Evolutionary conservation across 2,329 filamentous ascomycete species (phyloP), one percentile per base, ranked within the genome.

Genomic region (Aspergillus alliaceus): DNA sequence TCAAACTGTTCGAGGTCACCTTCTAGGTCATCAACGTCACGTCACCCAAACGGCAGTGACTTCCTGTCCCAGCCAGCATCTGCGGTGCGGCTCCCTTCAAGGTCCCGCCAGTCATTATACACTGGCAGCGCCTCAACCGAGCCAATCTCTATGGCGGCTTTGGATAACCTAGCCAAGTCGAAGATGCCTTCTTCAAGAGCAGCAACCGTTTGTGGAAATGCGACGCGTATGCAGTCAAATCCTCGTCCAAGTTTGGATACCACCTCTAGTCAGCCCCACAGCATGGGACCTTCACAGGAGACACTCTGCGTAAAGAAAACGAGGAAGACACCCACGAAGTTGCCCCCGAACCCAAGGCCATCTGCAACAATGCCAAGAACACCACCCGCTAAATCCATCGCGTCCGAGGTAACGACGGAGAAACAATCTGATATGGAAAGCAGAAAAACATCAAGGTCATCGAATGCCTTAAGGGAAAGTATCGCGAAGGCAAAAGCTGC

Each of bases 401-500:
- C 68, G 6, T 67, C 65, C 18, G 71, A 74, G n/a, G 58, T 65
- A n/a, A 60, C 65, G 1, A 62, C 64, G 11, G 70, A 73, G 47
- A 61, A 68, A 27, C 65, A 69, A 20, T 51, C 65, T 3, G 69
- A 71, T 44, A 51, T 52, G 22, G 75, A 78, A 56, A 68, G 73
- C 14, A 71, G 74, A 34, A 83, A 79, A 57, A 72, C 73, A 1
- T 75, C 79, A 6, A 95, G 90, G 66, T 92, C 92, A 0, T 97
- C 93, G 0, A 80, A 84, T 15, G 88, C 92, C 0, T 77, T 99
- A 14, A 86, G 95, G 32, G 91, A 97, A 51, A 93, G 95, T 53
- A 97, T 98, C 61, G 91, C 93, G 35, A 93, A 93, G 66, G 93
- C 95, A 1, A 96, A 93, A 70, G 92, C 92, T 2, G 90, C 91